Base-by-base conservation (phyloP, 345 rosid genomes). In the Populus davidiana region DNA sequence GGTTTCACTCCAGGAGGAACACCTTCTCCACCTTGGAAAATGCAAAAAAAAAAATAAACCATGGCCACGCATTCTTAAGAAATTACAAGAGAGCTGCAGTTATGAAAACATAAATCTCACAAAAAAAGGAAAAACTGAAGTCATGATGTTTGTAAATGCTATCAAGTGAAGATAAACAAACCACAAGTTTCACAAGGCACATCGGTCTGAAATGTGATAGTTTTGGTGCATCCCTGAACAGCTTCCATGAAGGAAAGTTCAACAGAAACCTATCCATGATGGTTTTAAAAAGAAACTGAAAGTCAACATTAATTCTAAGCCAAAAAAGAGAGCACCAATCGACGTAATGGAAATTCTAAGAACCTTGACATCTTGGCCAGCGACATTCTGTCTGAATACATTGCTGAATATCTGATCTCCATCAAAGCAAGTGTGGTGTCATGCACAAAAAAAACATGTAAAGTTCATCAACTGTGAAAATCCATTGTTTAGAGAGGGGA, bases 221-320 rank as follows among this genome's bases (percentile, higher is more conserved):
- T 87, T 90, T 94, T 96, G 80, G 86, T 81, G 86, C 98, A 94
- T 79, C 99, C 99, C 76, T 92, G 98, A 79, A 96, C 97, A 75
- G 98, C 99, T 90, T 96, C 99, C 99, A 96, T 96, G 86, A 96
- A 96, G 67, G 99, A 96, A 75, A 96, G 80, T 77, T 96, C 99
- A 74, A 96, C 56, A 35, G 91, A 73, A 84, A 89, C 93, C 99
- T 96, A 76, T 27, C 61, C 50, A 83, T 68, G 78, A 84, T 72
- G 69, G 13, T 14, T 78, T 79, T 47, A 78, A 79, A 72, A 63
- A 25, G 13, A 21, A 68, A 2, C 25, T 44, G 20, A 31, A 17
- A 23, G 13, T 47, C 69, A 73, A 62, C 78, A 71, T 80, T 73
- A 73, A 76, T 10, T 70, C 16, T 21, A 29, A 21, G 38, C 39